A percentile compares a stretch with the other conserved stretches of the same genome.
Conservation (phyloP, 2,329 filamentous ascomycete species). For the Ceratocystis lukuohia region DNA sequence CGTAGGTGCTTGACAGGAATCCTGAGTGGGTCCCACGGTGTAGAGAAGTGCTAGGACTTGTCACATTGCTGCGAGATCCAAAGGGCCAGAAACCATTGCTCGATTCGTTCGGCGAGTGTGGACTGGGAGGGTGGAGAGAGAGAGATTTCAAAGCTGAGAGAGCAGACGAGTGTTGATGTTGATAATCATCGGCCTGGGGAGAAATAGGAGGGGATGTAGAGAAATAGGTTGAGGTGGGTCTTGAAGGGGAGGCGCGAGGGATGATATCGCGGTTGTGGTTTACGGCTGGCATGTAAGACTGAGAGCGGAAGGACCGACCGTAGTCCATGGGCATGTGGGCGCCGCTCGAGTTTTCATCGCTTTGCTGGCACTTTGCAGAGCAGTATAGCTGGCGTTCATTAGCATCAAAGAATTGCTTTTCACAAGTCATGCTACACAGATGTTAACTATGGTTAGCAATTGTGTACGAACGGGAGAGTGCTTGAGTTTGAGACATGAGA, state of each 20-base stretch:
- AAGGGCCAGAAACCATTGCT: constrained; percentile 41
- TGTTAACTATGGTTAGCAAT: constrained; percentile 13
- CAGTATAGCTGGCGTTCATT: constrained; percentile 48
- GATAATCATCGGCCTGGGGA: constrained; percentile 30
- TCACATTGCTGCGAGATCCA: constrained; percentile 33
- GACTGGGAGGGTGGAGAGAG: constrained; percentile 40
- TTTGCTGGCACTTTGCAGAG: constrained; percentile 46
- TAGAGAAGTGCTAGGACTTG: constrained; percentile 42
- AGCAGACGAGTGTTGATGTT: constrained; percentile 30
- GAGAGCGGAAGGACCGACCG: constrained; percentile 24
- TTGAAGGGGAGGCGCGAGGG: constrained; percentile 49
- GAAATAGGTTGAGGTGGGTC: constrained; percentile 42
- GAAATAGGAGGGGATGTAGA: constrained; percentile 39
- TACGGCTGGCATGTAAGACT: constrained; percentile 23
- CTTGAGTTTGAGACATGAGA: background rate
- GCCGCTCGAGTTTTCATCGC: constrained; percentile 34
- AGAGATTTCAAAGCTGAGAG: constrained; percentile 44
- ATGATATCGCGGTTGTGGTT: constrained; percentile 47
- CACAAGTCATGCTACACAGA: constrained; percentile 45
- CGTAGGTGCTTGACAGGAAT: constrained; percentile 42
- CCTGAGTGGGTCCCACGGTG: constrained; percentile 29
- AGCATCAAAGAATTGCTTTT: constrained; percentile 49
- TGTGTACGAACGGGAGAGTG: background rate
- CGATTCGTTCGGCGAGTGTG: constrained; percentile 37
- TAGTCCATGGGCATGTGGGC: constrained; percentile 24